Evolutionary conservation across 2,329 filamentous ascomycete species (phyloP).

Genomic region (Pyrenophora seminiperda): DNA sequence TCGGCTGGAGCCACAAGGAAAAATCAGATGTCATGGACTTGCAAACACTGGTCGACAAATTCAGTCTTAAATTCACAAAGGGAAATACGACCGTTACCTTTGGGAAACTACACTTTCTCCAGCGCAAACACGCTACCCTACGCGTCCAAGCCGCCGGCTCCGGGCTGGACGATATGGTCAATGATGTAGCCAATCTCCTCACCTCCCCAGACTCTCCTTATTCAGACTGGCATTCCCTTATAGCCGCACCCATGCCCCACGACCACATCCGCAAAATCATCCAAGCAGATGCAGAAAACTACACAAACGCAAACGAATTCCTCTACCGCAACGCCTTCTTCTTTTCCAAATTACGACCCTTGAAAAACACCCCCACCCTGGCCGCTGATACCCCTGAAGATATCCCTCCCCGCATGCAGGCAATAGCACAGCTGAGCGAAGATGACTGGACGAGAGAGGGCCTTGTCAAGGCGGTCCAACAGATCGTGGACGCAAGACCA

Average conservation of each 20-base stretch:
- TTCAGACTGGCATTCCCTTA: constrained; percentile 27
- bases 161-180: constrained; percentile 46
- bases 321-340: constrained; percentile 62
- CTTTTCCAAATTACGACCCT: constrained; percentile 52
- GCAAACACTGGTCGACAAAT: constrained; percentile 72
- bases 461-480: constrained; percentile 31
- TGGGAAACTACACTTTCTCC: constrained; percentile 80
- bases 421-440: constrained; percentile 22
- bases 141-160: constrained; percentile 54
- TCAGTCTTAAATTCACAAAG: constrained; percentile 85
- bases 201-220: constrained; percentile 36
- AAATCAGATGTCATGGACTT: constrained; percentile 74
- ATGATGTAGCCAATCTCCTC: constrained; percentile 38
- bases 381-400: constrained; percentile 17
- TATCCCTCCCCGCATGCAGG: constrained; percentile 26
- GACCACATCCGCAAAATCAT: constrained; percentile 60
- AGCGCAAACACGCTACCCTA: constrained; percentile 68
- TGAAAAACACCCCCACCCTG: constrained; percentile 15
- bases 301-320: constrained; percentile 61
- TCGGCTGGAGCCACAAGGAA: constrained; percentile 78
- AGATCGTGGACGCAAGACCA: constrained; percentile 35
- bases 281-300: constrained; percentile 61
- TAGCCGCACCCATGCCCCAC: constrained; percentile 40
- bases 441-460: constrained; percentile 32
- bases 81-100: constrained; percentile 84